These are phyloP conservation scores for Aspergillus spinulosporus DNA, from an alignment of 2,329 filamentous ascomycete genomes.

Conservation along the genomic window DNA sequence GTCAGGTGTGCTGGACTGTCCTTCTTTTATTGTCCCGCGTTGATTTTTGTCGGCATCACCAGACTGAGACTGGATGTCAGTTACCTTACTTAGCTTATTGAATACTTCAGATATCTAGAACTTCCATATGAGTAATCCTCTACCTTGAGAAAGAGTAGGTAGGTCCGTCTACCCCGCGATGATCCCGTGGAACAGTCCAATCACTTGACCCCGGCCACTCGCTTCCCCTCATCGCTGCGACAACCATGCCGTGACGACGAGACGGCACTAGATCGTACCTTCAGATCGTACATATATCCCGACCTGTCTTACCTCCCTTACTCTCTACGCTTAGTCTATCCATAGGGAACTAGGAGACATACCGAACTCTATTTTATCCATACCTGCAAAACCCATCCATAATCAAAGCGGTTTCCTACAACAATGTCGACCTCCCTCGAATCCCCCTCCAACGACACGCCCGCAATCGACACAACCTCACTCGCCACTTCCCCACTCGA, in stretches of 20 bases:
- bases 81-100: conserved; percentile 1
- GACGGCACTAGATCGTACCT: background rate
- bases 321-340: background rate
- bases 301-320: no score
- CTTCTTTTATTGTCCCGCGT: conserved; percentile 4
- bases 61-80: conserved; percentile 8
- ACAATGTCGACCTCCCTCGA: conserved; percentile 7
- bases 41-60: conserved; percentile 10
- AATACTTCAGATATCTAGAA: background rate
- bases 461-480: conserved; percentile 56
- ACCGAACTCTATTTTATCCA: background rate
- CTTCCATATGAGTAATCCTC: background rate
- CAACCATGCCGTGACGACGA: conserved; percentile 7
- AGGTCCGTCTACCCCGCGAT: conserved; percentile 14
- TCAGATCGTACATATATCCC: no score
- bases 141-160: background rate
- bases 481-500: conserved; percentile 55
- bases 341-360: background rate
- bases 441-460: conserved; percentile 17
- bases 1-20: background rate
- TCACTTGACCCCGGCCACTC: conserved; percentile 21
- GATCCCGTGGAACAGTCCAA: conserved; percentile 22
- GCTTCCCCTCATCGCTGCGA: conserved; percentile 15
- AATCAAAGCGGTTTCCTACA: no score
- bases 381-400: background rate